Conservation (phyloP, 495 filamentous ascomycete species). For the Lasiosphaeria ovina region DNA sequence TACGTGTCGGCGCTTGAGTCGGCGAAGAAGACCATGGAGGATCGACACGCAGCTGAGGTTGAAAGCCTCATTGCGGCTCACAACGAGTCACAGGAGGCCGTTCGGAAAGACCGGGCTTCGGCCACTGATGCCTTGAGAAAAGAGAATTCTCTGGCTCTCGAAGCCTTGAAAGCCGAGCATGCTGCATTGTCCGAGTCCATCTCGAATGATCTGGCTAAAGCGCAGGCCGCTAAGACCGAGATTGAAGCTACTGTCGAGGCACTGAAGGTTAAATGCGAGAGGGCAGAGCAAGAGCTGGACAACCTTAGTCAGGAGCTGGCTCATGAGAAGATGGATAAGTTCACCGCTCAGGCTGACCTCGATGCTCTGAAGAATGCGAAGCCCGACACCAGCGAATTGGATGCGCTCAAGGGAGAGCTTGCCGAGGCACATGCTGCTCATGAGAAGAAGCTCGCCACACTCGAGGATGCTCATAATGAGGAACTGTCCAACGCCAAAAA, state of each 20-base stretch:
- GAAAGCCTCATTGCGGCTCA: conserved; percentile 48
- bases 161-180: conserved; percentile 39
- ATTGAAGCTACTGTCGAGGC: conserved; percentile 24
- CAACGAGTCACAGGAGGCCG: conserved; percentile 41
- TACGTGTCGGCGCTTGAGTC: conserved; percentile 40
- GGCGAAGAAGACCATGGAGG: conserved; percentile 43
- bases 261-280: conserved; percentile 34
- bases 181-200: too few relatives aligned
- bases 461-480: conserved; percentile 38
- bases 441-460: conserved; percentile 32
- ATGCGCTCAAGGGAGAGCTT: conserved; percentile 43
- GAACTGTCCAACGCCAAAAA: conserved; percentile 29
- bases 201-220: too few relatives aligned
- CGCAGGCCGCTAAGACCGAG: too few relatives aligned
- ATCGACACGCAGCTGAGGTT: conserved; percentile 45
- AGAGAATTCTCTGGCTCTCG: conserved; percentile 41
- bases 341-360: conserved; percentile 52
- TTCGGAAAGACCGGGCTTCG: conserved; percentile 33
- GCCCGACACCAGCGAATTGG: conserved; percentile 47
- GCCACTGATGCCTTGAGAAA: conserved; percentile 36
- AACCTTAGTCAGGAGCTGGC: conserved; percentile 48
- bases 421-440: conserved; percentile 16
- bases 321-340: conserved; percentile 54
- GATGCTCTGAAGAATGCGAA: conserved; percentile 52
- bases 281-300: conserved; percentile 43